These are phyloP conservation scores for Leonotis leonurus DNA, from an alignment of 257 asterid species.

Conservation along the genomic window DNA sequence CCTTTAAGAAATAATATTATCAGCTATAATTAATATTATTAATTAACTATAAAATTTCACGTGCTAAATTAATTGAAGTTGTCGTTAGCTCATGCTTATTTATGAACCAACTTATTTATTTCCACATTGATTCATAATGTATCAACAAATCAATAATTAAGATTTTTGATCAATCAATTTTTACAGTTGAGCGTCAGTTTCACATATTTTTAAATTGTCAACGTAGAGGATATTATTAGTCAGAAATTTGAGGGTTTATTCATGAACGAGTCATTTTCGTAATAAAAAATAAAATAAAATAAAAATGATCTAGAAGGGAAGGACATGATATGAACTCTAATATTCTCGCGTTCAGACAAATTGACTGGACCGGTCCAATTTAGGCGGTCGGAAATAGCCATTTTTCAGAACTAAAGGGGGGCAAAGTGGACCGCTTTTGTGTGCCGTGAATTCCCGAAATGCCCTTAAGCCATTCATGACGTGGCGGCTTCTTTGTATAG, in stretches of 20 bases:
- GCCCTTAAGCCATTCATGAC: slow-evolving; percentile 13
- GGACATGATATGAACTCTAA: background rate
- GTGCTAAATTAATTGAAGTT: no score
- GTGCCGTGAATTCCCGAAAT: background rate
- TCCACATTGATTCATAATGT: no score
- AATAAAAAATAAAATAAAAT: background rate
- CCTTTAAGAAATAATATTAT: no score
- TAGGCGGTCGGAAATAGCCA: slow-evolving; percentile 18
- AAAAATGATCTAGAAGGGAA: background rate
- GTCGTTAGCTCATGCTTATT: no score
- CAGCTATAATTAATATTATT: no score
- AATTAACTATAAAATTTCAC: no score
- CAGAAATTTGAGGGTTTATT: background rate
- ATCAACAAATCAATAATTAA: no score
- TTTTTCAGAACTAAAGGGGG: slow-evolving; percentile 8
- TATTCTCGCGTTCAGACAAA: slow-evolving; percentile 11
- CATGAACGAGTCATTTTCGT: no score
- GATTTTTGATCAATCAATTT: slow-evolving; percentile 7
- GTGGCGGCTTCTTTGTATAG: slow-evolving; percentile 13
- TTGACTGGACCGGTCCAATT: slow-evolving; percentile 17
- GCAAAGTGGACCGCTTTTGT: slow-evolving; percentile 15
- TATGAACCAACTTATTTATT: no score
- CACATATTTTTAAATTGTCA: background rate
- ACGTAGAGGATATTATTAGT: background rate
- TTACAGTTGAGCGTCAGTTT: slow-evolving; percentile 11